A percentile compares a stretch with the other conserved stretches of the same genome.
phyloP scores from a whole-genome alignment of 305 asterid species.

The Petunia hybrid region DNA sequence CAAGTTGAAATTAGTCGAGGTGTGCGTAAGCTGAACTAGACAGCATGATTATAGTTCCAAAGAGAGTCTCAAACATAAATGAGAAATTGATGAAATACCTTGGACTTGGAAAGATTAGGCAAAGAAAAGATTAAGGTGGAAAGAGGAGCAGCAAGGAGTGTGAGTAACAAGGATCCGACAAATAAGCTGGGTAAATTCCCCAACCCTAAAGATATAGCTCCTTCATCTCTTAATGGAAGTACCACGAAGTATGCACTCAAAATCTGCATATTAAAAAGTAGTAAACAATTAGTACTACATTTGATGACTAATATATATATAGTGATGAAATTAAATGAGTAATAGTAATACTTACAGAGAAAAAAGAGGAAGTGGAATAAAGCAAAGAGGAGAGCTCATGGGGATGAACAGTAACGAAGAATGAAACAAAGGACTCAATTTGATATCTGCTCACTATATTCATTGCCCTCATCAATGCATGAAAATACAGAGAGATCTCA shows the following conservation, averaged over 20 bases:
- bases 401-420: slow-evolving; percentile 79
- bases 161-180: slow-evolving; percentile 83
- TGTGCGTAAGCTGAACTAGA: no score
- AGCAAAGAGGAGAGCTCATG: slow-evolving; percentile 80
- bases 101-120: slow-evolving; percentile 92
- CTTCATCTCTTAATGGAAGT: slow-evolving; percentile 97
- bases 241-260: slow-evolving; percentile 97
- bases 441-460: slow-evolving; percentile 63
- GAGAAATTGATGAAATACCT: slow-evolving; percentile 49
- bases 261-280: slow-evolving; percentile 58
- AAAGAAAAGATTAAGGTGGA: slow-evolving; percentile 84
- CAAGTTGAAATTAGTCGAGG: no score
- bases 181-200: slow-evolving; percentile 83
- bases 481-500: no score
- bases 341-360: slow-evolving; percentile 60
- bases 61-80: not conserved
- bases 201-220: slow-evolving; percentile 94
- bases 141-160: slow-evolving; percentile 91
- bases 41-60: no score
- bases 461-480: slow-evolving; percentile 32
- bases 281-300: not conserved
- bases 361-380: slow-evolving; percentile 77
- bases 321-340: not conserved
- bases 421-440: slow-evolving; percentile 62
- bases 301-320: not conserved